Base-by-base conservation (phyloP, 2,329 filamentous ascomycete species). In the Sarocladium kiliense region DNA sequence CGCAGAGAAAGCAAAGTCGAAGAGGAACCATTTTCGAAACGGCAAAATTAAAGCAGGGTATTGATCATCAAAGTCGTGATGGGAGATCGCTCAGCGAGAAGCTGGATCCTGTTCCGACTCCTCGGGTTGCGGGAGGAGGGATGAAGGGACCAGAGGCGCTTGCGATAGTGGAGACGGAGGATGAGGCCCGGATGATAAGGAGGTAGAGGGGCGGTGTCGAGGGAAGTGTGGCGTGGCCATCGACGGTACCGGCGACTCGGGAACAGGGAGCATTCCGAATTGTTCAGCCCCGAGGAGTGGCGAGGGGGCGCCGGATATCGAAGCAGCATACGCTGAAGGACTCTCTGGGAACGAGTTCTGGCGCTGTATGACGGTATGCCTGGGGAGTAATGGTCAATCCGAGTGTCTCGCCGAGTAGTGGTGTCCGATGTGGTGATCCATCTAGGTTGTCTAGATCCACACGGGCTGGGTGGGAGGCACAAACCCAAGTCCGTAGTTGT, bases 391-490 rank as follows among this genome's bases (percentile, higher is more conserved):
- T 66, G 75, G 79, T 82, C 76, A 83, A 82, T 79, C 72, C 78
- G 68, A 71, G 71, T 67, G 39, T 71, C 66, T 68, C 66, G 66
- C 67, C 62, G 61, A 63, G 62, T 61, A 67, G 66, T 66, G 21
- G 66, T 63, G 58, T 69, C 70, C 72, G 66, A 64, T 70, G 68
- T 72, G 71, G 68, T 65, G 65, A 63, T 61, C 65, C 63, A 70
- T 63, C 60, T 65, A 65, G 61, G 65, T 65, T 68, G 64, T 68
- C 73, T 80, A 83, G 72, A 78, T 81, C 80, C 79, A 83, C 74
- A 82, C 74, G 70, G 79, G 73, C 74, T 82, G 79, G 72, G 79
- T 75, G 77, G 80, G 80, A 81, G 78, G 76, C 73, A 84, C 80
- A 77, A 83, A 84, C 80, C 80, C 80, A 64, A 71, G 65, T 74